A percentile compares a stretch with the other conserved stretches of the same genome.
phyloP scores from a whole-genome alignment of 192 early-diverging fungal genomes.

The Podila horticola region DNA sequence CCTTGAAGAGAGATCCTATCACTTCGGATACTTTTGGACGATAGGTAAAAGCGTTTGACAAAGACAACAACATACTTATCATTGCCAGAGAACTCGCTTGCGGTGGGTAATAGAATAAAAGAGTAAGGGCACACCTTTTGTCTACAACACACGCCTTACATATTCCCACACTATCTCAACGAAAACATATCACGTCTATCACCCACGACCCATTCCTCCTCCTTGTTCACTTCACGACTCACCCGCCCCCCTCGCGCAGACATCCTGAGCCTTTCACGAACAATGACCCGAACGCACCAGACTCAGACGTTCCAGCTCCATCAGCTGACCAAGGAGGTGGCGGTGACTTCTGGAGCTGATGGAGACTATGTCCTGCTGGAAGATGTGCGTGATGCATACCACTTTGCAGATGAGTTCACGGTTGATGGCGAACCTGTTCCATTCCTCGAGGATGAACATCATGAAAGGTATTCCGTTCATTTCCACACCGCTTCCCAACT shows the following conservation, averaged over 20 bases:
- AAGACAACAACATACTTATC: no score
- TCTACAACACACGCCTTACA: no score
- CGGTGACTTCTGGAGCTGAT: conserved; percentile 3
- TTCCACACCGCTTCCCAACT: background rate
- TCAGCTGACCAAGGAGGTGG: conserved; percentile 11
- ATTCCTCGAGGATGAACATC: conserved; percentile 26
- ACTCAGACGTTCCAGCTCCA: conserved; percentile 14
- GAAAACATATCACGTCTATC: no score
- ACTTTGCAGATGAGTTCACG: conserved; percentile 17
- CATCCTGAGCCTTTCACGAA: background rate
- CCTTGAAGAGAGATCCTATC: no score
- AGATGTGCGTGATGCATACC: conserved; percentile 30
- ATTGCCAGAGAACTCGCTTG: no score
- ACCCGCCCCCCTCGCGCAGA: background rate
- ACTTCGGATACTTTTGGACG: no score
- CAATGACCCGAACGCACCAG: no score
- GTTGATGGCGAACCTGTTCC: conserved; percentile 26
- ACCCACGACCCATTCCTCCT: background rate
- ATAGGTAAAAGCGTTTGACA: no score
- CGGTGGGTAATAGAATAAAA: no score
- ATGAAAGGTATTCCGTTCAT: conserved; percentile 1
- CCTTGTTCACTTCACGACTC: background rate
- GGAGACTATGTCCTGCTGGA: conserved; percentile 22
- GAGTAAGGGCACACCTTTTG: no score
- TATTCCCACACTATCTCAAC: no score